A percentile compares a stretch with the other conserved stretches of the same genome.
phyloP scores from a whole-genome alignment of 345 rosid genomes.

The Firmiana major region DNA sequence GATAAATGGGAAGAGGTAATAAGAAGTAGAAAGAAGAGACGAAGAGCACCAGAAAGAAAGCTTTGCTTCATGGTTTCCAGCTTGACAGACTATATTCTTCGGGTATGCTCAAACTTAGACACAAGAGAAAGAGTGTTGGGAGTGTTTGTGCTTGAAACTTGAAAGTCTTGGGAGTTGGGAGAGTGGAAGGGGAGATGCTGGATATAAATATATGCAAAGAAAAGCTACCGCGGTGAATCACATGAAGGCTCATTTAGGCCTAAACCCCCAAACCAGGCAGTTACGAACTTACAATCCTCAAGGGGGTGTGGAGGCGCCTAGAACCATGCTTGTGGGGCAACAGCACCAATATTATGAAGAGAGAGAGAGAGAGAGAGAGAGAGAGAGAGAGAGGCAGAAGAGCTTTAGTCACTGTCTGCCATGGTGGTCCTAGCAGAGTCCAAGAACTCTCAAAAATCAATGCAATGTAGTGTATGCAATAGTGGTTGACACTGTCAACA shows the following conservation, averaged over 20 bases:
- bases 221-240: not conserved
- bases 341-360: slow-evolving; percentile 1
- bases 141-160: not conserved
- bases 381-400: slow-evolving; percentile 6
- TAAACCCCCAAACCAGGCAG: not conserved
- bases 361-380: slow-evolving; percentile 10
- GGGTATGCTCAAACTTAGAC: not conserved
- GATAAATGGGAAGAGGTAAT: slow-evolving; percentile 29
- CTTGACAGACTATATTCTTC: not conserved
- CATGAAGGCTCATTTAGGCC: slow-evolving; percentile 5
- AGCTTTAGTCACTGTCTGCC: slow-evolving; percentile 26
- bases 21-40: slow-evolving; percentile 34
- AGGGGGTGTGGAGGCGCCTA: too few species aligned
- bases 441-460: slow-evolving; percentile 2
- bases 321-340: too few species aligned
- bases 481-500: slow-evolving; percentile 29
- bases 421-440: slow-evolving; percentile 28
- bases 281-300: too few species aligned
- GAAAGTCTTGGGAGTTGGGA: slow-evolving; percentile 1
- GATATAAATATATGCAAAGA: slow-evolving; percentile 33
- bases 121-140: not conserved
- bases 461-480: not conserved
- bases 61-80: slow-evolving; percentile 44
- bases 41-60: slow-evolving; percentile 26
- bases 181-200: not conserved